Percentiles rank a stretch among this genome's conserved stretches.
Evolutionary conservation across 768 basidiomycete species (phyloP).

Genomic region (Amanita rimosa): DNA sequence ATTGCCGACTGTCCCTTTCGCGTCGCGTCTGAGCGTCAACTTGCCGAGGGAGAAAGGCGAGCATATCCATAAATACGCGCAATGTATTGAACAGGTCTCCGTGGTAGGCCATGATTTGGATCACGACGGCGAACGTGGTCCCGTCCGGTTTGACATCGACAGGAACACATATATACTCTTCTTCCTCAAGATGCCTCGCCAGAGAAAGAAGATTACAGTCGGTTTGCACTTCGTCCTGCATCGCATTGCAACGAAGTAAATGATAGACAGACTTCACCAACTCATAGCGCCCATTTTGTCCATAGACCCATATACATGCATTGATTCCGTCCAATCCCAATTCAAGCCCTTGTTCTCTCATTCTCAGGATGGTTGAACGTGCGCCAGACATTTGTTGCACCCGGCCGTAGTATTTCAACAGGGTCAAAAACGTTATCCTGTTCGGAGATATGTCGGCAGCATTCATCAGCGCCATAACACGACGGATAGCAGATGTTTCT

Average conservation of each 20-base stretch:
- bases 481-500: constrained; percentile 29
- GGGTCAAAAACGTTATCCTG: constrained; percentile 48
- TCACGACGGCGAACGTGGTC: constrained; percentile 55
- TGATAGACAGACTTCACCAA: constrained; percentile 54
- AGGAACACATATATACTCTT: constrained; percentile 35
- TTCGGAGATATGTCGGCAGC: constrained; percentile 45
- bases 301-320: constrained; percentile 60
- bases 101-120: constrained; percentile 62
- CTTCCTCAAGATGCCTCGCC: constrained; percentile 23
- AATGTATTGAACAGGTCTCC: constrained; percentile 53
- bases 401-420: constrained; percentile 44
- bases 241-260: constrained; percentile 42
- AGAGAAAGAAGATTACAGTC: constrained; percentile 25
- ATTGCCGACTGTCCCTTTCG: constrained; percentile 20
- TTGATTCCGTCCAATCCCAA: constrained; percentile 61
- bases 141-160: constrained; percentile 41
- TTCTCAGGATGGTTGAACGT: constrained; percentile 39
- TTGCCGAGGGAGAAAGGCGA: constrained; percentile 32
- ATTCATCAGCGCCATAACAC: constrained; percentile 41
- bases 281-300: constrained; percentile 37
- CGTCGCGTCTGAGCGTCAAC: constrained; percentile 18
- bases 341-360: constrained; percentile 37
- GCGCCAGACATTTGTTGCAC: constrained; percentile 39
- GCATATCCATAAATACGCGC: constrained; percentile 56
- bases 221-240: constrained; percentile 20